Evolutionary conservation across 441 rosid genomes (phyloP).

Genomic region (Populus hybrid): DNA sequence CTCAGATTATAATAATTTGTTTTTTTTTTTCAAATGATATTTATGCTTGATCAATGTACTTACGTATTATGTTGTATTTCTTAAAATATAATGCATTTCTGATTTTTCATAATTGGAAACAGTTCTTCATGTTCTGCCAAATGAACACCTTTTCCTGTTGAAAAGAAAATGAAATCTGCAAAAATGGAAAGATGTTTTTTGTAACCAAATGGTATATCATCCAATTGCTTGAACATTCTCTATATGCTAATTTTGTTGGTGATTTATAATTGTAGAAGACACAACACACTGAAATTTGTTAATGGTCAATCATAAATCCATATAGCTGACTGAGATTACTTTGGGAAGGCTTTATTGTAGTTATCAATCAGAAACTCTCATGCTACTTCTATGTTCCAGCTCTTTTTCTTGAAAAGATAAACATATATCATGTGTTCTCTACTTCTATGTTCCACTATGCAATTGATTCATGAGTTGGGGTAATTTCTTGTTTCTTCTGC

Average conservation of each 20-base stretch:
- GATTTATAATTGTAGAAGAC: background rate
- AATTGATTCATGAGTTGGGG: background rate
- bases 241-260: background rate
- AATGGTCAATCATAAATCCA: background rate
- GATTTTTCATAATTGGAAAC: background rate
- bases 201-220: background rate
- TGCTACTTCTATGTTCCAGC: background rate
- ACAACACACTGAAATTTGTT: background rate
- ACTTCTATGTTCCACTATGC: background rate
- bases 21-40: background rate
- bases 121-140: background rate
- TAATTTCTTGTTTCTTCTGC: conserved; percentile 28
- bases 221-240: background rate
- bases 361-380: background rate
- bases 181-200: background rate
- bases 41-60: background rate
- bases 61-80: background rate
- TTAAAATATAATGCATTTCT: background rate
- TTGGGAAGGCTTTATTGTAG: background rate
- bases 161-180: background rate
- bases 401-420: background rate
- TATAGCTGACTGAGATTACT: background rate
- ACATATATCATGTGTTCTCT: background rate
- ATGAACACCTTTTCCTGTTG: background rate
- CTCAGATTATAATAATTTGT: background rate